Percentiles rank a stretch among this genome's conserved stretches.
Conservation (phyloP, 805 yeast species). For the Schwanniomyces vanrijiae region DNA sequence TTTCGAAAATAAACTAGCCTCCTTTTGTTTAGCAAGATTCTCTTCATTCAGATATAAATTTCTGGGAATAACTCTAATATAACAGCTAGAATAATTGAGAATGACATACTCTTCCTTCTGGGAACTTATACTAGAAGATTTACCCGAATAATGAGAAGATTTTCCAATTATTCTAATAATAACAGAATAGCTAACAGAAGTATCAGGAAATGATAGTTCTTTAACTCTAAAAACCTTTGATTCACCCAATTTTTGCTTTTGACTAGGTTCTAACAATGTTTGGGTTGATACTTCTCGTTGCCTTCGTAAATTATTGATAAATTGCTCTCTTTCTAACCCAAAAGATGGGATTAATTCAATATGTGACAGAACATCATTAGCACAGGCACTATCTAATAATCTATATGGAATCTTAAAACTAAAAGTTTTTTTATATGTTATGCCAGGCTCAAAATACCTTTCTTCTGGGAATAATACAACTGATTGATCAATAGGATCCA, state of each 20-base stretch:
- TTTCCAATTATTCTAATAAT: constrained; percentile 38
- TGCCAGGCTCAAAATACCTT: constrained; percentile 18
- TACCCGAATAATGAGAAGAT: constrained; percentile 28
- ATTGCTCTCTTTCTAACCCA: constrained; percentile 24
- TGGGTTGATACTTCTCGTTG: constrained; percentile 15
- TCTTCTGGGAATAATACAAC: constrained; percentile 14
- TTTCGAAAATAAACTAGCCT: constrained; percentile 18
- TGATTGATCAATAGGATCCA: constrained; percentile 29
- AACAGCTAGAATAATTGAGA: constrained; percentile 26
- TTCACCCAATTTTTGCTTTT: neutral
- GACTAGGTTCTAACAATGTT: neutral
- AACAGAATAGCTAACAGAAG: constrained; percentile 32
- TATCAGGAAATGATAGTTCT: constrained; percentile 28
- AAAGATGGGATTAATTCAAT: constrained; percentile 36
- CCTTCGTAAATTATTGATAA: constrained; percentile 18
- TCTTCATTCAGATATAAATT: constrained; percentile 14
- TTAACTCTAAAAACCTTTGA: constrained; percentile 12
- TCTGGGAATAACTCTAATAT: constrained; percentile 28
- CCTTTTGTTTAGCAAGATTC: constrained; percentile 11
- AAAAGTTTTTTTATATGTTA: constrained; percentile 36
- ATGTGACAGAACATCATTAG: constrained; percentile 30
- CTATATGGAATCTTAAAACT: constrained; percentile 39
- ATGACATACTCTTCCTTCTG: constrained; percentile 41
- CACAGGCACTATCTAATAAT: constrained; percentile 38
- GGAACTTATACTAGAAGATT: constrained; percentile 26